Conservation (phyloP, 345 rosid species). For the Trapa bicornis region DNA sequence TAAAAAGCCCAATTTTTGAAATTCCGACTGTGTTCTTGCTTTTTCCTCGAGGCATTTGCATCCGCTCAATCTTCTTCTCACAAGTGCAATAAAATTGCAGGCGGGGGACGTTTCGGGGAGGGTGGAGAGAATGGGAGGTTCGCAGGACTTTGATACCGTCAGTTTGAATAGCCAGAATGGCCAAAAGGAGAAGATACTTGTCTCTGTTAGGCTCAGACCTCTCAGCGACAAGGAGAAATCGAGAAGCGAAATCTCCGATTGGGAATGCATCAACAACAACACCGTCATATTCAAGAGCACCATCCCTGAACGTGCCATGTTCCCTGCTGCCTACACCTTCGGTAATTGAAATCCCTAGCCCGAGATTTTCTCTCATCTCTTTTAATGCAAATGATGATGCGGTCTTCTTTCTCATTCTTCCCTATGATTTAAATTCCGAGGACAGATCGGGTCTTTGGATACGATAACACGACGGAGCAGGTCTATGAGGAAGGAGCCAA, state of each 20-base stretch:
- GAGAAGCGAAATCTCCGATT: conserved; percentile 12
- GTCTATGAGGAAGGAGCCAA: conserved; percentile 33
- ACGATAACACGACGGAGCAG: conserved; percentile 23
- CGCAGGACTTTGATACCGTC: neutral
- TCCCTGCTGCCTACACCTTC: conserved; percentile 24
- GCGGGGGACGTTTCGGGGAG: neutral
- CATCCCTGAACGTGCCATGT: conserved; percentile 28
- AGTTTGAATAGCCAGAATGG: conserved; percentile 2
- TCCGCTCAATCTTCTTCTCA: too few species aligned
- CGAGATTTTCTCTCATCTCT: neutral
- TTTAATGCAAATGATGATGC: too few species aligned
- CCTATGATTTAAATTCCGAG: neutral
- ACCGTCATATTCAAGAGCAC: conserved; percentile 23
- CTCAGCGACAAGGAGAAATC: conserved; percentile 11
- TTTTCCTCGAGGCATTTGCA: neutral
- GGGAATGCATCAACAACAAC: conserved; percentile 14
- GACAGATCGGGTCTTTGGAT: conserved; percentile 33
- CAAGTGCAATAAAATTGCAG: neutral
- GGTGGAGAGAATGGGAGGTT: conserved; percentile 2
- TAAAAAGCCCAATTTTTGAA: neutral
- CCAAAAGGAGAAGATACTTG: conserved; percentile 16
- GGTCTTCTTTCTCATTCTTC: neutral
- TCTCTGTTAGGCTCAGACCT: conserved; percentile 15
- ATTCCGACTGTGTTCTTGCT: neutral
- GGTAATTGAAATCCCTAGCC: conserved; percentile 12